phyloP scores from a whole-genome alignment of 2,329 filamentous ascomycete genomes.

The Eutypella sp. region DNA sequence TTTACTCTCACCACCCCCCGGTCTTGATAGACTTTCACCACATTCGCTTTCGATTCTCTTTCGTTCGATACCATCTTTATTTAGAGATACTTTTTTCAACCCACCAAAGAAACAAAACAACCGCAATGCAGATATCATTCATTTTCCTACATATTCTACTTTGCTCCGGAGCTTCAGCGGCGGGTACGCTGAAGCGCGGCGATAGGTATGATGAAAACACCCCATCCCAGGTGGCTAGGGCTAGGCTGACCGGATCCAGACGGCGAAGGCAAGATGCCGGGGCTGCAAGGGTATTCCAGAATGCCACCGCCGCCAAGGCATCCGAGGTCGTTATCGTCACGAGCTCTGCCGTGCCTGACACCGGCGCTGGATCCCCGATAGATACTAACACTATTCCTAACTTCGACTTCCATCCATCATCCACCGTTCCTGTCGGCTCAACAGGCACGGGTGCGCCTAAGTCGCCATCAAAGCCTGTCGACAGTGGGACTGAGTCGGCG shows the following conservation, averaged over 20 bases:
- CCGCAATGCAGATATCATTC: slow-evolving; percentile 25
- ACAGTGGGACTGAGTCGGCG: not conserved
- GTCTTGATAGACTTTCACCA: not conserved
- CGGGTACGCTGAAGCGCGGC: slow-evolving; percentile 25
- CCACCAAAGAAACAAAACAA: too few relatives aligned
- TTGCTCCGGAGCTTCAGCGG: slow-evolving; percentile 25
- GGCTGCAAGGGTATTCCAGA: slow-evolving; percentile 14
- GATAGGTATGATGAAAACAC: slow-evolving; percentile 21
- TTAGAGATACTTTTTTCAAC: not conserved
- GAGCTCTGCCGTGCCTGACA: not conserved
- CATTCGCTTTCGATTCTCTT: not conserved
- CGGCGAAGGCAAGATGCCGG: slow-evolving; percentile 15
- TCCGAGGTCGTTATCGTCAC: not conserved
- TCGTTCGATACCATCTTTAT: not conserved
- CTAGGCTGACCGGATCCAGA: slow-evolving; percentile 18
- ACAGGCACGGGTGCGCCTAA: not conserved
- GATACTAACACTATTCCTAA: too few relatives aligned
- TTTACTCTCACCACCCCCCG: not conserved
- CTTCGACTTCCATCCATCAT: too few relatives aligned
- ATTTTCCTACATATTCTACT: slow-evolving; percentile 24
- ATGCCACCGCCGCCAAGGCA: slow-evolving; percentile 13
- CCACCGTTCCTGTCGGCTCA: too few relatives aligned
- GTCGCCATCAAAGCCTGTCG: too few relatives aligned
- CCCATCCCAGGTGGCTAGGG: not conserved
- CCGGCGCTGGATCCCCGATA: too few relatives aligned